phyloP scores from a whole-genome alignment of 2,329 filamentous ascomycete species.

The Ophiocordyceps camponoti-floridani region DNA sequence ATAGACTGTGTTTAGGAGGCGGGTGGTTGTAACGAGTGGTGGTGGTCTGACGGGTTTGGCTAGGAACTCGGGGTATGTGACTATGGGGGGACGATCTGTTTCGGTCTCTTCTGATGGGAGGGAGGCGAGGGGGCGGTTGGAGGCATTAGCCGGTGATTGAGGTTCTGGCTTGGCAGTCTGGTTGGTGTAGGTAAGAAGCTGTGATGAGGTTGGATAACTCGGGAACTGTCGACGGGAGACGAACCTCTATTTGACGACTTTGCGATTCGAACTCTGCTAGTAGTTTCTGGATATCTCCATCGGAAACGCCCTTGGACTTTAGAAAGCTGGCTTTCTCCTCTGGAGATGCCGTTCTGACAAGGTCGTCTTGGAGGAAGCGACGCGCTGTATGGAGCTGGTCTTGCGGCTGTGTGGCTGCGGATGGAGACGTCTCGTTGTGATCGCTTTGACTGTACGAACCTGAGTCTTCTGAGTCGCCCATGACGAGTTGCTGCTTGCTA shows the following conservation, averaged over 20 bases:
- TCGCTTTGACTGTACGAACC: not conserved
- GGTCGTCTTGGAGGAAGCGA: conserved; percentile 58
- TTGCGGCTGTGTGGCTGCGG: not conserved
- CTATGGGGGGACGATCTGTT: conserved; percentile 37
- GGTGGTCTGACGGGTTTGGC: conserved; percentile 35
- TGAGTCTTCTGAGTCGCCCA: not conserved
- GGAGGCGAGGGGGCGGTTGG: too few relatives aligned
- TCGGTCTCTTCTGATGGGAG: conserved; percentile 8
- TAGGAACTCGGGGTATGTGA: conserved; percentile 56
- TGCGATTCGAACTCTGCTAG: conserved; percentile 18
- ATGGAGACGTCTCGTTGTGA: not conserved
- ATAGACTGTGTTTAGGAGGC: conserved; percentile 41
- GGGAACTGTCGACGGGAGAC: too few relatives aligned
- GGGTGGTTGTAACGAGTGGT: conserved; percentile 42
- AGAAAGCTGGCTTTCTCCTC: conserved; percentile 65
- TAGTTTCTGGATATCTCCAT: conserved; percentile 50
- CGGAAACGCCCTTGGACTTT: conserved; percentile 53
- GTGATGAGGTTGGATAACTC: not conserved
- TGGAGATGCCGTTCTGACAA: conserved; percentile 47
- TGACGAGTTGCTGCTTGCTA: not conserved
- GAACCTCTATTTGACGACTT: too few relatives aligned
- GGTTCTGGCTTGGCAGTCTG: not conserved
- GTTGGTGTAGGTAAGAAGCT: not conserved
- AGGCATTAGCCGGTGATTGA: not conserved
- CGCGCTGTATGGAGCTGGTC: conserved; percentile 43